Conservation (phyloP, 2,329 filamentous ascomycete species). For the Fusarium sp. region DNA sequence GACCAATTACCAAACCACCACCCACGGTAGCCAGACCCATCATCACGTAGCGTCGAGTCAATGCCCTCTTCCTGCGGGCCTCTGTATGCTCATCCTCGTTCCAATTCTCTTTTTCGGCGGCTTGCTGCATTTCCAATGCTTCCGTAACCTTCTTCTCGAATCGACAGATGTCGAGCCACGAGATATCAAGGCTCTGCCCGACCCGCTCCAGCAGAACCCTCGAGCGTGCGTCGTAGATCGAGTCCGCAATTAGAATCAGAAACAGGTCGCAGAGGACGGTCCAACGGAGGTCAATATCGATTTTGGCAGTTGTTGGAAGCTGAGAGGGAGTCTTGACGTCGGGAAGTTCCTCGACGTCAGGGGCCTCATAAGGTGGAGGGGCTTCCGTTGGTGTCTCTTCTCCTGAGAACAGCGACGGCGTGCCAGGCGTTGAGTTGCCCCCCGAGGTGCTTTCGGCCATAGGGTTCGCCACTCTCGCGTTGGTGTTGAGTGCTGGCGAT, state of each 20-base stretch:
- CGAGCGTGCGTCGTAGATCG: conserved; percentile 90
- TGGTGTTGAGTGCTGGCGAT: conserved; percentile 88
- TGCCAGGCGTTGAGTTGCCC: conserved; percentile 32
- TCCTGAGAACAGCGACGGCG: conserved; percentile 35
- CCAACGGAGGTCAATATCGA: conserved; percentile 97
- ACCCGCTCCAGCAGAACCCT: conserved; percentile 86
- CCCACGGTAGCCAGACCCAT: conserved; percentile 98
- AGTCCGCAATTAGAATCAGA: conserved; percentile 95
- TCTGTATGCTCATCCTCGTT: conserved; percentile 97
- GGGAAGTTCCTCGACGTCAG: conserved; percentile 77
- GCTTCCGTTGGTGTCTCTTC: conserved; percentile 62
- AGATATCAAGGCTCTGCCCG: conserved; percentile 81
- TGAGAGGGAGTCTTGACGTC: conserved; percentile 86
- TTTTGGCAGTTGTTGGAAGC: conserved; percentile 81
- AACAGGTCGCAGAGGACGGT: conserved; percentile 97
- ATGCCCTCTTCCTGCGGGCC: conserved; percentile 80
- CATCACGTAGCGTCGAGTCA: conserved; percentile 88
- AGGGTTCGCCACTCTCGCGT: conserved; percentile 92
- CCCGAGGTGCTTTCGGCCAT: conserved; percentile 67
- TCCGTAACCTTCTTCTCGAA: conserved; percentile 98
- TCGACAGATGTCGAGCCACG: conserved; percentile 92
- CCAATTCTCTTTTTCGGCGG: conserved; percentile 95
- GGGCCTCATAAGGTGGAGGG: conserved; percentile 71
- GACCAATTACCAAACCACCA: conserved; percentile 92
- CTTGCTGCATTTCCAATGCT: conserved; percentile 96